Evolutionary conservation across 495 filamentous ascomycete species (phyloP).

Genomic region (Aspergillus olivimuriae): DNA sequence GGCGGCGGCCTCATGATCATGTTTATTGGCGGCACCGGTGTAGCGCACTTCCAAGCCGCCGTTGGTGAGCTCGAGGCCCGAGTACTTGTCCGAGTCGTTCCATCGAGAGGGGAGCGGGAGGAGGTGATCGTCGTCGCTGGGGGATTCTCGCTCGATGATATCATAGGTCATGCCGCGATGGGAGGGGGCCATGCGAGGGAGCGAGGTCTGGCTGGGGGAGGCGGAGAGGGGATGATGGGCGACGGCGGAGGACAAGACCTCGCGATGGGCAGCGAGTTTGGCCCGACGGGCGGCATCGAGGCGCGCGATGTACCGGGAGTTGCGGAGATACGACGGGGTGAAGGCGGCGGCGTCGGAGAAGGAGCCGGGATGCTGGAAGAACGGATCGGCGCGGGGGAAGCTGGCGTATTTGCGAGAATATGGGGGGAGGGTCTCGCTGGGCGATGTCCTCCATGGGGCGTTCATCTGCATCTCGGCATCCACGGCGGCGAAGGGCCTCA

Average conservation of each 20-base stretch:
- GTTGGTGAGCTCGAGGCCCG: conserved; percentile 64
- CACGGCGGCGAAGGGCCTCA: conserved; percentile 32
- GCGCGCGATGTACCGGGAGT: conserved; percentile 68
- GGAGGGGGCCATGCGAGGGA: conserved; percentile 61
- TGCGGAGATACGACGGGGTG: conserved; percentile 72
- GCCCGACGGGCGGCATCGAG: conserved; percentile 64
- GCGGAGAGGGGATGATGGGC: conserved; percentile 47
- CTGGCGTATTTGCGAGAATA: conserved; percentile 59
- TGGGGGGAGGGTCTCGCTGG: conserved; percentile 38
- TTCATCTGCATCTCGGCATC: conserved; percentile 44
- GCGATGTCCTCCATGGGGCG: conserved; percentile 33
- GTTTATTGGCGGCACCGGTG: conserved; percentile 50
- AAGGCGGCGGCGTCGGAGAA: conserved; percentile 49
- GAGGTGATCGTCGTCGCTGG: conserved; percentile 47
- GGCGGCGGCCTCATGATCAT: conserved; percentile 78
- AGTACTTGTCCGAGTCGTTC: conserved; percentile 71
- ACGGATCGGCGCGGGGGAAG: conserved; percentile 33
- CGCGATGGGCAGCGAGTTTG: conserved; percentile 48
- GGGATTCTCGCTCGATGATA: conserved; percentile 71
- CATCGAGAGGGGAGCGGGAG: conserved; percentile 73
- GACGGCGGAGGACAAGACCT: conserved; percentile 30
- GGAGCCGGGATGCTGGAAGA: conserved; percentile 20
- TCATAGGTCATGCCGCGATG: conserved; percentile 83
- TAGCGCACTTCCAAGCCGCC: conserved; percentile 79
- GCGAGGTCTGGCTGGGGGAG: conserved; percentile 55